Conservation (phyloP, 2,329 filamentous ascomycete species). For the Aspergillus aculeatus region DNA sequence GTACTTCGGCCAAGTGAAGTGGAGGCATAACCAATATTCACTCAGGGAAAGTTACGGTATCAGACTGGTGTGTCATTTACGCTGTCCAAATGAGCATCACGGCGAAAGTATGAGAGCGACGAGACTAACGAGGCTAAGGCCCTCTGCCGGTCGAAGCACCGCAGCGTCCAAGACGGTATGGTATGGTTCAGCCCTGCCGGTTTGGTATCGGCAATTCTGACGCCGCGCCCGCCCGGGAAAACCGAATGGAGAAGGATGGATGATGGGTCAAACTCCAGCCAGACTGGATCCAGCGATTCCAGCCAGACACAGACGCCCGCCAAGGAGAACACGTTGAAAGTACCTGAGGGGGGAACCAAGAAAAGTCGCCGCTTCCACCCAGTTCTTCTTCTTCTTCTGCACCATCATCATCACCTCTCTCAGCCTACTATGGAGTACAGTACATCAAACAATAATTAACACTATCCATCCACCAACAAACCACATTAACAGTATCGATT, state of each 20-base stretch:
- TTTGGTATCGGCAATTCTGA: slow-evolving; percentile 15
- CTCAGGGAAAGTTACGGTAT: not conserved
- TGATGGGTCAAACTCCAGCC: not conserved
- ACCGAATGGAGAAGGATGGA: slow-evolving; percentile 8
- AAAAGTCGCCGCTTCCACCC: not conserved
- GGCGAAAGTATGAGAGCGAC: too few species aligned
- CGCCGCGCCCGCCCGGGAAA: not conserved
- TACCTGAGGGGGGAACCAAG: slow-evolving; percentile 1
- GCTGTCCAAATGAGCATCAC: not conserved
- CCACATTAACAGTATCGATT: too few species aligned
- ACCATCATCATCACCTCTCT: not conserved
- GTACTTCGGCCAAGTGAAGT: not conserved
- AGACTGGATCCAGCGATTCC: slow-evolving; percentile 2
- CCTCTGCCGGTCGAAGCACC: too few species aligned
- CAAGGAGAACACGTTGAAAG: slow-evolving; percentile 29
- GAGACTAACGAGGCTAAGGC: too few species aligned
- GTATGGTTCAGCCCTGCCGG: slow-evolving; percentile 24
- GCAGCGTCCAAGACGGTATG: slow-evolving; percentile 3
- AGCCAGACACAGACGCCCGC: not conserved
- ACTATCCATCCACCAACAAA: too few species aligned
- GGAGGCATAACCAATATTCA: not conserved
- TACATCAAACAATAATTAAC: too few species aligned
- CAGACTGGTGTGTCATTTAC: not conserved
- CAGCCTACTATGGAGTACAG: too few species aligned
- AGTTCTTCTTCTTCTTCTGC: not conserved